These are phyloP conservation scores for Kwoniella europaea DNA, from an alignment of 768 basidiomycete species.

Conservation along the genomic window DNA sequence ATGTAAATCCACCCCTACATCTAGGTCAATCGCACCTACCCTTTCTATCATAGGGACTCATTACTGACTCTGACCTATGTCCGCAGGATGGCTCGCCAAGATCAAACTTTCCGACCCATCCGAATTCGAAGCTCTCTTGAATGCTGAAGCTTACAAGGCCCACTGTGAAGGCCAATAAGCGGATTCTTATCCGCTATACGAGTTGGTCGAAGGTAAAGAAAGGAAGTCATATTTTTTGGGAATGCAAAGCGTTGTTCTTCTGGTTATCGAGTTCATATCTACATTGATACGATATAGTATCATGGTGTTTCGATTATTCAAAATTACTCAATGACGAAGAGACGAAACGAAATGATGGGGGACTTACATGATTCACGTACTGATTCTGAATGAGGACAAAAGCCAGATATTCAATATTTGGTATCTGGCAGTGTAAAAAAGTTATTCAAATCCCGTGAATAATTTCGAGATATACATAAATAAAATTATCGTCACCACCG, in stretches of 20 bases:
- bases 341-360: too few relatives aligned
- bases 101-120: conserved; percentile 76
- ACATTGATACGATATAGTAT: too few relatives aligned
- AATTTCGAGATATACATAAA: not conserved
- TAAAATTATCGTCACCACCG: not conserved
- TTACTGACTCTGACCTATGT: not conserved
- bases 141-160: conserved; percentile 73
- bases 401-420: too few relatives aligned
- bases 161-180: conserved; percentile 62
- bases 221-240: not conserved
- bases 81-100: conserved; percentile 92
- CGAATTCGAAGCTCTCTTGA: conserved; percentile 79
- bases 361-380: too few relatives aligned
- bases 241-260: not conserved
- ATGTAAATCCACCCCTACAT: too few relatives aligned
- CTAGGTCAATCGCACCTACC: not conserved
- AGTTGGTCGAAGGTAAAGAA: not conserved
- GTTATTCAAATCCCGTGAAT: not conserved
- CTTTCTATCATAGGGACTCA: not conserved
- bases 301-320: too few relatives aligned
- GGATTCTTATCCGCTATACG: not conserved
- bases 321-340: too few relatives aligned
- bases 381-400: too few relatives aligned
- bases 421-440: too few relatives aligned
- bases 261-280: too few relatives aligned